Percentiles rank a stretch among this genome's conserved stretches.
These are phyloP conservation scores for Avena eriantha DNA, from an alignment of 176 grass and related monocot species.

Conservation along the genomic window DNA sequence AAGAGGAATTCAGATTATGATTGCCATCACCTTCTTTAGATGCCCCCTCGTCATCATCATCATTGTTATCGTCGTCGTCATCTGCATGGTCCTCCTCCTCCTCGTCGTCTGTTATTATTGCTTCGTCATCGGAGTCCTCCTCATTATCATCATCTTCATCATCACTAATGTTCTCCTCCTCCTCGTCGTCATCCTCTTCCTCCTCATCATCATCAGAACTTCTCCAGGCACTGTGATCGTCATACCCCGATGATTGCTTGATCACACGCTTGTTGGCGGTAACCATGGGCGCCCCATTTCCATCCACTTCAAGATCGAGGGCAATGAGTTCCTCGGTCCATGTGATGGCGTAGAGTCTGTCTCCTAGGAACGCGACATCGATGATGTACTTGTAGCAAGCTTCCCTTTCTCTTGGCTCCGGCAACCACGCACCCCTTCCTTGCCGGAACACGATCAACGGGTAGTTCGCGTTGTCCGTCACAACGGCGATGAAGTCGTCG, in stretches of 20 bases:
- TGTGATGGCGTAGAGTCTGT: neutral
- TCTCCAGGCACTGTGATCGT: neutral
- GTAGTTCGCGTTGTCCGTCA: neutral
- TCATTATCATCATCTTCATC: neutral
- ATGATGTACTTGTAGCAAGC: neutral
- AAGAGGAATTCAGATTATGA: neutral
- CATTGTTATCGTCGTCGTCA: neutral
- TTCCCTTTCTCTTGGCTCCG: neutral
- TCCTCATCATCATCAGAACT: neutral
- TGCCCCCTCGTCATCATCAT: neutral
- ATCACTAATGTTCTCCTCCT: neutral
- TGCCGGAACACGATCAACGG: neutral
- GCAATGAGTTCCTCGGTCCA: neutral
- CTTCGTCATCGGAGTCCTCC: neutral
- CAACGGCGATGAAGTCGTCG: neutral
- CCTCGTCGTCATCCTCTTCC: neutral
- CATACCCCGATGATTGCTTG: neutral
- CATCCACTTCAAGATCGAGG: neutral
- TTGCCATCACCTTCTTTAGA: neutral
- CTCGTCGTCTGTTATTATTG: neutral
- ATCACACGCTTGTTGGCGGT: neutral
- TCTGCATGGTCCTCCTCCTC: neutral
- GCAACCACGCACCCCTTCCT: neutral
- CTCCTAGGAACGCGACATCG: neutral
- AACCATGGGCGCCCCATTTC: neutral